Evolutionary conservation across 2,329 filamentous ascomycete genomes (phyloP).

Genomic region (Alternaria sp.): DNA sequence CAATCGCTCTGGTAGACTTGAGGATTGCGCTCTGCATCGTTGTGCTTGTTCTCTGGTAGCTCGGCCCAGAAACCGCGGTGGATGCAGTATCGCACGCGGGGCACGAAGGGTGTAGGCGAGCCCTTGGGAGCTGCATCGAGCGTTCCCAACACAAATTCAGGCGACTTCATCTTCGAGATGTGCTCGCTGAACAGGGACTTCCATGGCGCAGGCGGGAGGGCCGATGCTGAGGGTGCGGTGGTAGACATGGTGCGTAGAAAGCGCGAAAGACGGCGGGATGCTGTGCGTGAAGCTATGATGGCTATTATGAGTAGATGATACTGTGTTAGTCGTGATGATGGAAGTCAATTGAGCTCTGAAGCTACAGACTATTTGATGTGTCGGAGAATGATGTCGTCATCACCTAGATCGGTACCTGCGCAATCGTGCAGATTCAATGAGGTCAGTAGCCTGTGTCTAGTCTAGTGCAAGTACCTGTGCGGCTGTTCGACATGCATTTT

Average conservation of each 20-base stretch:
- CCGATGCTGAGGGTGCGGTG: constrained; percentile 47
- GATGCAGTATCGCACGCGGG: constrained; percentile 78
- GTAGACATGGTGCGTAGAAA: constrained; percentile 55
- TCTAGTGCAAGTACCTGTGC: neutral
- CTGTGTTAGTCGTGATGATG: constrained; percentile 1
- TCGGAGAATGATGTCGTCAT: constrained; percentile 28
- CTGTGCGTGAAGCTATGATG: constrained; percentile 49
- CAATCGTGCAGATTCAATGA: constrained; percentile 15
- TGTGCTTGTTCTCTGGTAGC: constrained; percentile 74
- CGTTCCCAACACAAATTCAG: constrained; percentile 60
- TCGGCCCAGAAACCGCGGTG: constrained; percentile 84
- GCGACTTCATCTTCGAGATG: constrained; percentile 55
- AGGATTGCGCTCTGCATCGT: constrained; percentile 75
- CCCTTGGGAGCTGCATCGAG: constrained; percentile 52
- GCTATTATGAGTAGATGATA: constrained; percentile 17
- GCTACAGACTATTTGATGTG: constrained; percentile 4
- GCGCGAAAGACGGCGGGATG: constrained; percentile 48
- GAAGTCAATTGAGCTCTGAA: neutral
- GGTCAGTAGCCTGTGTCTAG: constrained; percentile 7
- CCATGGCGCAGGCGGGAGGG: constrained; percentile 58
- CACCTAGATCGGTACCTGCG: constrained; percentile 11
- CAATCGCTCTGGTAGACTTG: constrained; percentile 75
- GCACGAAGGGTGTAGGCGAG: constrained; percentile 51
- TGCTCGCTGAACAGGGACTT: constrained; percentile 58
- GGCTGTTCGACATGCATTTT: neutral